Evolutionary conservation across 768 basidiomycete genomes (phyloP).

Genomic region (Clavaria fumosa): DNA sequence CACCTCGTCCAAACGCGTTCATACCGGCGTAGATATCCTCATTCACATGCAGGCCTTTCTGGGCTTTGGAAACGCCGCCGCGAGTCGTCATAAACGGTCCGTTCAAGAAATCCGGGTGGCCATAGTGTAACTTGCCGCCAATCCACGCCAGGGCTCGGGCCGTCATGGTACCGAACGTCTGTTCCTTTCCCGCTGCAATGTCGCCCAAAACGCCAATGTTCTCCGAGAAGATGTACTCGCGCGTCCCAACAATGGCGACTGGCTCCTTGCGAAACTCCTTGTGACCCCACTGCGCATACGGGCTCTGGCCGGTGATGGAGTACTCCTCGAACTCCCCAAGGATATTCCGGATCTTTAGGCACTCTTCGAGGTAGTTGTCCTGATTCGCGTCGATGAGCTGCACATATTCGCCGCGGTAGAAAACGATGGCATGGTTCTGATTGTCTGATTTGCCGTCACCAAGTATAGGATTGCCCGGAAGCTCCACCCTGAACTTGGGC

Average conservation of each 20-base stretch:
- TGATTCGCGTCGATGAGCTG: constrained; percentile 99
- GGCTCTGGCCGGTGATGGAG: constrained; percentile 77
- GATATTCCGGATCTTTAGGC: constrained; percentile 95
- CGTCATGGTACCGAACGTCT: constrained; percentile 98
- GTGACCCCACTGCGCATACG: constrained; percentile 92
- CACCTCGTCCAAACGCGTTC: constrained; percentile 96
- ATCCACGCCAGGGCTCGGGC: constrained; percentile 93
- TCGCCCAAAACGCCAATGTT: constrained; percentile 99
- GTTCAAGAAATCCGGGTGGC: constrained; percentile 98
- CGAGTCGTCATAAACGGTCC: constrained; percentile 97
- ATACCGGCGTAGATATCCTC: constrained; percentile 99
- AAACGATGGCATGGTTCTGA: constrained; percentile 98
- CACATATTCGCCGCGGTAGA: constrained; percentile 97
- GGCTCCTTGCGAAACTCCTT: constrained; percentile 84
- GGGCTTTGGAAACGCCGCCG: constrained; percentile 97
- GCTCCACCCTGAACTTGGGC: constrained; percentile 94
- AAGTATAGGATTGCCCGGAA: constrained; percentile 96
- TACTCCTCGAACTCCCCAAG: constrained; percentile 97
- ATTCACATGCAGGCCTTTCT: constrained; percentile 95
- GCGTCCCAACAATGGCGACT: constrained; percentile 94
- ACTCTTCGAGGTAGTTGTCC: constrained; percentile 99
- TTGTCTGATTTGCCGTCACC: constrained; percentile 99
- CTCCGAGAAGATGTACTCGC: constrained; percentile 99
- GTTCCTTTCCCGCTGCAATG: constrained; percentile 98
- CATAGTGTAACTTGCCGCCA: constrained; percentile 96